A percentile compares a stretch with the other conserved stretches of the same genome.
Conservation (phyloP, 192 early-diverging fungal species). For the Rhizoclosmatium sp. region DNA sequence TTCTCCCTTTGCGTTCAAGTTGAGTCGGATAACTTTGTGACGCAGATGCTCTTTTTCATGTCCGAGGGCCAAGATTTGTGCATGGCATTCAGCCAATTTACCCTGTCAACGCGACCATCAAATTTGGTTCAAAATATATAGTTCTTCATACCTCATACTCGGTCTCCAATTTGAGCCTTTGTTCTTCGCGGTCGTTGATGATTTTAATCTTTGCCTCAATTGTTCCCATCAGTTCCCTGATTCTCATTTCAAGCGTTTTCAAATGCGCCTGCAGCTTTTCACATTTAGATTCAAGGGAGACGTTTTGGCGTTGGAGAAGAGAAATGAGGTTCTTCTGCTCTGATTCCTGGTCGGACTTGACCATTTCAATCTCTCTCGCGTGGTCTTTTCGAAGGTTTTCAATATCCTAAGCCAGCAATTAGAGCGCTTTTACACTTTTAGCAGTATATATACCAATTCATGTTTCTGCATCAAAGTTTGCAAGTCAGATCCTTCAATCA, state of each 20-base stretch:
- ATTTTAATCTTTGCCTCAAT: slow-evolving; percentile 63
- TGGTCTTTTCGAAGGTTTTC: slow-evolving; percentile 68
- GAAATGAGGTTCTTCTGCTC: slow-evolving; percentile 64
- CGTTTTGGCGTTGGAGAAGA: slow-evolving; percentile 67
- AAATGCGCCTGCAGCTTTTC: slow-evolving; percentile 67
- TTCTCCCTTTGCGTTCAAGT: slow-evolving; percentile 66
- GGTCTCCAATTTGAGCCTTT: slow-evolving; percentile 42
- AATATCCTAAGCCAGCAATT: slow-evolving; percentile 54
- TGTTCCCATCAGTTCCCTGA: slow-evolving; percentile 59
- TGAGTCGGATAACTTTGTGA: slow-evolving; percentile 70
- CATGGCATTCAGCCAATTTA: slow-evolving; percentile 46
- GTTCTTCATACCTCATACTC: slow-evolving; percentile 50
- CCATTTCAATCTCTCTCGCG: slow-evolving; percentile 62
- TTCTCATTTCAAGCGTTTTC: slow-evolving; percentile 61
- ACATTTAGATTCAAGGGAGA: slow-evolving; percentile 63
- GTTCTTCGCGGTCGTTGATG: slow-evolving; percentile 60
- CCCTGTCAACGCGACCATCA: slow-evolving; percentile 3
- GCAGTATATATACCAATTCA: slow-evolving; percentile 54
- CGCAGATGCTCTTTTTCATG: slow-evolving; percentile 69
- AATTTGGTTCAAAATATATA: not conserved
- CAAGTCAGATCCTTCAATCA: slow-evolving; percentile 68
- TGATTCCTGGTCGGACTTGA: slow-evolving; percentile 68
- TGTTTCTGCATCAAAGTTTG: slow-evolving; percentile 70
- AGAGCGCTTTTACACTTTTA: not conserved
- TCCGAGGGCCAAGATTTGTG: slow-evolving; percentile 49